A percentile compares a stretch with the other conserved stretches of the same genome.
phyloP scores from a whole-genome alignment of 805 yeast species.

The Peterozyma xylosa region DNA sequence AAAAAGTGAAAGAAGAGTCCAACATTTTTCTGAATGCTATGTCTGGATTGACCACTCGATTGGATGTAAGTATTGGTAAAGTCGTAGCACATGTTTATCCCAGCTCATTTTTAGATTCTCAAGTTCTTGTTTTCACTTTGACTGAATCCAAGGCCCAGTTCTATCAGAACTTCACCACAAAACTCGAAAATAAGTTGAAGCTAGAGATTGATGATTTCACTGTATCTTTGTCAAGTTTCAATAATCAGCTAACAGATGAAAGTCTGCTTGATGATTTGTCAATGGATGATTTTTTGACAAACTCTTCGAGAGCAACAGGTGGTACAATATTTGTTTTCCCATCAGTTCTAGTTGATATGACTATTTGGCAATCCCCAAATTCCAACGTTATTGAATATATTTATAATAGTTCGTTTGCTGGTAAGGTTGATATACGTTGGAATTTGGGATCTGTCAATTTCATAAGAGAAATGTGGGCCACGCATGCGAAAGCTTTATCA shows the following conservation, averaged over 20 bases:
- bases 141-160: constrained; percentile 49
- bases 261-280: constrained; percentile 30
- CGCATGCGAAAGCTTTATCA: constrained; percentile 68
- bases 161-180: constrained; percentile 36
- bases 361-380: constrained; percentile 52
- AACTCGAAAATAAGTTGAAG: constrained; percentile 48
- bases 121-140: constrained; percentile 58
- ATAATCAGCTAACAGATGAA: constrained; percentile 42
- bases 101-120: constrained; percentile 68
- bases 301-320: constrained; percentile 58
- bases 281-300: constrained; percentile 47
- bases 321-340: constrained; percentile 82
- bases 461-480: constrained; percentile 86
- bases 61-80: constrained; percentile 53
- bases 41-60: constrained; percentile 53
- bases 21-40: constrained; percentile 17
- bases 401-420: constrained; percentile 73
- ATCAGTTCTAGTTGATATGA: constrained; percentile 65
- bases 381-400: constrained; percentile 55
- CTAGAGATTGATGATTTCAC: constrained; percentile 55
- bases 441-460: constrained; percentile 87
- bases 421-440: constrained; percentile 89
- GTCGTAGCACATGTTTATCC: constrained; percentile 70
- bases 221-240: constrained; percentile 60
- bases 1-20: constrained; percentile 11